A percentile compares a stretch with the other conserved stretches of the same genome.
Conservation (phyloP, 2,329 filamentous ascomycete species). For the Xylaria hypoxylon region DNA sequence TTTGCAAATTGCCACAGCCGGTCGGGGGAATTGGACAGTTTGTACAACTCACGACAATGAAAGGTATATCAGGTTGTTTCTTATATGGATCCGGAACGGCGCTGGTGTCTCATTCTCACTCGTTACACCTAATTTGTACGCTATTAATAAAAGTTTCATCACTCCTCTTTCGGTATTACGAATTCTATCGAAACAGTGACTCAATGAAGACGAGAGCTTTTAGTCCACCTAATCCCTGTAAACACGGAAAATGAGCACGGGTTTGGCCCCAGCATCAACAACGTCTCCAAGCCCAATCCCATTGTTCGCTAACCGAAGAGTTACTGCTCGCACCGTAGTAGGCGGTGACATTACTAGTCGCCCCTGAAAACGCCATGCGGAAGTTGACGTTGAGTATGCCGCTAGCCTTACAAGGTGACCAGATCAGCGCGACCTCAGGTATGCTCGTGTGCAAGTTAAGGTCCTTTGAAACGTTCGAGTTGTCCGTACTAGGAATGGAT, state of each 20-base stretch:
- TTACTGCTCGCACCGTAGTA: slow-evolving; percentile 41
- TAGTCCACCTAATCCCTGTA: background rate
- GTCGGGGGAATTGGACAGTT: background rate
- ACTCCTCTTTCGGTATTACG: background rate
- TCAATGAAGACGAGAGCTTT: background rate
- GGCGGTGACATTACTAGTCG: slow-evolving; percentile 28
- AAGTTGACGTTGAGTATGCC: slow-evolving; percentile 44
- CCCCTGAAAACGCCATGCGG: slow-evolving; percentile 39
- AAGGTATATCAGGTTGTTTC: background rate
- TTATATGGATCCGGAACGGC: background rate
- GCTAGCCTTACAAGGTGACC: slow-evolving; percentile 39
- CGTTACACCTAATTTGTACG: background rate
- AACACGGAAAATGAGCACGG: background rate
- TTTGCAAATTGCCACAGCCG: background rate
- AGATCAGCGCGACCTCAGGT: slow-evolving; percentile 34
- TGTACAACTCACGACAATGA: background rate
- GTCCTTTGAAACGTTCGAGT: slow-evolving; percentile 26
- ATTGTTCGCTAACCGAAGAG: slow-evolving; percentile 38
- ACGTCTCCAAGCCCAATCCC: slow-evolving; percentile 40
- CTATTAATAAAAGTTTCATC: background rate
- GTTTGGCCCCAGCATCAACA: slow-evolving; percentile 25
- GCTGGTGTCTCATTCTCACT: background rate
- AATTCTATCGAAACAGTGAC: too few relatives aligned
- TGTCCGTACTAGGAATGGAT: slow-evolving; percentile 32
- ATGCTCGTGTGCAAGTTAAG: slow-evolving; percentile 38